Evolutionary conservation across 176 grass and related monocot genomes (phyloP).

Genomic region (Aegilops longissima): DNA sequence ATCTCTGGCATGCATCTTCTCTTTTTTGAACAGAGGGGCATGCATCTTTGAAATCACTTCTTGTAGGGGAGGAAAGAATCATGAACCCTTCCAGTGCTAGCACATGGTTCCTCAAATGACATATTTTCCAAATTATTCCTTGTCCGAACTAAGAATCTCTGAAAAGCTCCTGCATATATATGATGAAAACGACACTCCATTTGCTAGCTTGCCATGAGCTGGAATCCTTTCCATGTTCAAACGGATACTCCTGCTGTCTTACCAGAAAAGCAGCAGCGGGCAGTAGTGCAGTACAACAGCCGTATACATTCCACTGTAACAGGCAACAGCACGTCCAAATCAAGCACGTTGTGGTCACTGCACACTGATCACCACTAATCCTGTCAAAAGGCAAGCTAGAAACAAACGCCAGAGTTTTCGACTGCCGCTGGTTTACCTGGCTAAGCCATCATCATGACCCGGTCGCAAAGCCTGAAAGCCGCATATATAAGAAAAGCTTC

Average conservation of each 20-base stretch:
- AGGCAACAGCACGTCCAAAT: background rate
- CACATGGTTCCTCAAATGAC: background rate
- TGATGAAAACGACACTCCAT: slow-evolving; percentile 25
- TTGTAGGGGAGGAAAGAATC: background rate
- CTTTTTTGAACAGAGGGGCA: too few relatives aligned
- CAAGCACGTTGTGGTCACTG: slow-evolving; percentile 17
- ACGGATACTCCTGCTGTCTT: background rate
- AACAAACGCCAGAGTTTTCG: slow-evolving; percentile 31
- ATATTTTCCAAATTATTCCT: slow-evolving; percentile 19
- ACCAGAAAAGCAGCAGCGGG: background rate
- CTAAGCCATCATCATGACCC: slow-evolving; percentile 31
- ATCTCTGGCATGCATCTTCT: background rate
- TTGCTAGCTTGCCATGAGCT: background rate
- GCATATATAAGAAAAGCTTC: background rate
- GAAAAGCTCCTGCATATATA: slow-evolving; percentile 7
- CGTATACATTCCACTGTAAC: slow-evolving; percentile 25
- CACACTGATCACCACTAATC: slow-evolving; percentile 23
- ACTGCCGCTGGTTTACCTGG: background rate
- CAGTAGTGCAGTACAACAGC: background rate
- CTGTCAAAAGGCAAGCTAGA: slow-evolving; percentile 28
- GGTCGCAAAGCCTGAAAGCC: slow-evolving; percentile 35
- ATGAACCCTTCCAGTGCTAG: background rate
- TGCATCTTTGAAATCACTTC: background rate
- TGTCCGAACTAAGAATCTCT: slow-evolving; percentile 11
- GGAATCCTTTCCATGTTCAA: slow-evolving; percentile 46